phyloP scores from a whole-genome alignment of 2,329 filamentous ascomycete species.

The Trichoderma pleuroti region DNA sequence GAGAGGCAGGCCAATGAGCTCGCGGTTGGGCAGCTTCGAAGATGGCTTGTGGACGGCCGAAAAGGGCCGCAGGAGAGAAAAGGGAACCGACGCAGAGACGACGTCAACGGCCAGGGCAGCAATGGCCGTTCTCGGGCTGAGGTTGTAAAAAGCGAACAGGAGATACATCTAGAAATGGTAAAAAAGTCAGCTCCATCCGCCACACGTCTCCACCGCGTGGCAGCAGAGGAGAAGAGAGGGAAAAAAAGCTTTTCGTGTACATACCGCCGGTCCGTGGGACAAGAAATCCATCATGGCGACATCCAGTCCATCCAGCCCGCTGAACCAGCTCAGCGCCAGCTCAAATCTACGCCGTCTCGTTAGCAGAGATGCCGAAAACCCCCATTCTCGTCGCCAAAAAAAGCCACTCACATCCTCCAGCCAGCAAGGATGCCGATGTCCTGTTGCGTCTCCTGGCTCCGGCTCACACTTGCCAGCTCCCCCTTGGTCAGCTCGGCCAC shows the following conservation, averaged over 20 bases:
- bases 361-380: neutral
- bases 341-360: slow-evolving; percentile 50
- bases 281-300: slow-evolving; percentile 64
- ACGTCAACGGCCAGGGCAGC: slow-evolving; percentile 65
- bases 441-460: slow-evolving; percentile 57
- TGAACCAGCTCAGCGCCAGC: slow-evolving; percentile 69
- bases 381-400: neutral
- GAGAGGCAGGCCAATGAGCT: slow-evolving; percentile 63
- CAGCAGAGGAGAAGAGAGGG: neutral
- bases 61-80: slow-evolving; percentile 67
- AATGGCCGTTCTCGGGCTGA: slow-evolving; percentile 59
- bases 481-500: slow-evolving; percentile 57
- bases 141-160: slow-evolving; percentile 71
- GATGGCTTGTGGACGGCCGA: slow-evolving; percentile 60
- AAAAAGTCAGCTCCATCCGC: neutral
- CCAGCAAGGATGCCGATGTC: slow-evolving; percentile 54
- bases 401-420: slow-evolving; percentile 56
- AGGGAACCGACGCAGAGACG: slow-evolving; percentile 66
- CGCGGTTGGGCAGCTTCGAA: slow-evolving; percentile 53
- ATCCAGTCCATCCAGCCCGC: slow-evolving; percentile 70
- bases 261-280: slow-evolving; percentile 67
- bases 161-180: slow-evolving; percentile 60
- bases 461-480: slow-evolving; percentile 65
- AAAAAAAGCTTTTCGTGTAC: neutral
- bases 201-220: neutral